Percentiles rank a stretch among this genome's conserved stretches.
These are phyloP conservation scores for Ceratopteris richardii DNA, from an alignment of 75 land plant genomes.

Conservation along the genomic window DNA sequence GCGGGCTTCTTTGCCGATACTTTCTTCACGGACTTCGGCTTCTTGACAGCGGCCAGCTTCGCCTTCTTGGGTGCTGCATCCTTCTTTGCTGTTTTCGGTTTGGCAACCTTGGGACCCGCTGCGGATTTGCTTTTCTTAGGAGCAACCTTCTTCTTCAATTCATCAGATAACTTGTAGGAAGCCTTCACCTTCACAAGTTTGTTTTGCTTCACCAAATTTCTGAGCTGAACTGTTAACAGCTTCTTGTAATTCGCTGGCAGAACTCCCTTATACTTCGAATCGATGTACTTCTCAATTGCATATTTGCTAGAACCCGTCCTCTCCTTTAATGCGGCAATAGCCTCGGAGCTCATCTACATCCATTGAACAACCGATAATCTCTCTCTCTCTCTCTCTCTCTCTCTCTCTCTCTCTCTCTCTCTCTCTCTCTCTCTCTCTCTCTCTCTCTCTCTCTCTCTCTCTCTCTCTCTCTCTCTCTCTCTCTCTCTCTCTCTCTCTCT, in stretches of 20 bases:
- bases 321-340: constrained; percentile 66
- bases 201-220: constrained; percentile 41
- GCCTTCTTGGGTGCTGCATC: constrained; percentile 5
- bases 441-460: no score
- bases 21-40: not conserved
- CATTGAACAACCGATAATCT: no score
- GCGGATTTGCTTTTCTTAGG: no score
- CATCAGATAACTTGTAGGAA: constrained; percentile 66
- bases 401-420: no score
- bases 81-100: no score
- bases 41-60: constrained; percentile 4
- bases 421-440: no score
- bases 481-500: no score
- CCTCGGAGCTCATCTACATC: constrained; percentile 75
- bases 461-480: no score
- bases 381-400: no score
- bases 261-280: constrained; percentile 47
- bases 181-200: constrained; percentile 68
- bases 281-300: constrained; percentile 67
- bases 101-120: no score
- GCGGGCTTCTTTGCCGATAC: constrained; percentile 10
- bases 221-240: constrained; percentile 46
- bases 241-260: constrained; percentile 65
- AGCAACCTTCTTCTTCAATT: not conserved
- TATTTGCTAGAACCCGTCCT: constrained; percentile 73